phyloP scores from a whole-genome alignment of 2,329 filamentous ascomycete genomes.

The Keithomyces neogunnii region DNA sequence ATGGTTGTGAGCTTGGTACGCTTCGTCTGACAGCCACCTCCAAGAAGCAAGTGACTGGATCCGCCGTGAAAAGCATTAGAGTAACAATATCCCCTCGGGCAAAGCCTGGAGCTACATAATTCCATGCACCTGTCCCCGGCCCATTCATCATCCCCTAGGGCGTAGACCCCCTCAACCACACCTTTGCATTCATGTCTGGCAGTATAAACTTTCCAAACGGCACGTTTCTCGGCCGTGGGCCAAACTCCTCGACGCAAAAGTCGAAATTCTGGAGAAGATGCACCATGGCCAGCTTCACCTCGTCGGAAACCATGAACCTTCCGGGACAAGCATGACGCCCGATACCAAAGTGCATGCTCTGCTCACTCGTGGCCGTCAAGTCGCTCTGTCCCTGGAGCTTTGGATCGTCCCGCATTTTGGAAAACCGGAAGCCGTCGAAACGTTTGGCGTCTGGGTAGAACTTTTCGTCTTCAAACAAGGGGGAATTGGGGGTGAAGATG shows the following conservation, averaged over 20 bases:
- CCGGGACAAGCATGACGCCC: slow-evolving; percentile 11
- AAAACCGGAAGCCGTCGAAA: slow-evolving; percentile 10
- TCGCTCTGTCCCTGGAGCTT: slow-evolving; percentile 2
- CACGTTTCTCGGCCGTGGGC: slow-evolving; percentile 7
- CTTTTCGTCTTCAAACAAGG: slow-evolving; percentile 8
- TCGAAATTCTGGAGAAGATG: slow-evolving; percentile 9
- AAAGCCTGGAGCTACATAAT: too few relatives aligned
- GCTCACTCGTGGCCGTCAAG: slow-evolving; percentile 7
- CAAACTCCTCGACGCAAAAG: slow-evolving; percentile 7
- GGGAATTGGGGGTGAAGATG: slow-evolving; percentile 10
- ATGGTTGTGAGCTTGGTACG: too few relatives aligned
- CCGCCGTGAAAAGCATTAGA: too few relatives aligned
- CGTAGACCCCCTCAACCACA: not conserved
- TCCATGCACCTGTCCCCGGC: too few relatives aligned
- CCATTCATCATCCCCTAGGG: too few relatives aligned
- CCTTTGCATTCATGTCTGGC: not conserved
- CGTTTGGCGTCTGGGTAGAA: slow-evolving; percentile 5
- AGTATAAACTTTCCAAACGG: slow-evolving; percentile 3
- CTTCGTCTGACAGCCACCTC: too few relatives aligned
- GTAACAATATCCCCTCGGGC: too few relatives aligned
- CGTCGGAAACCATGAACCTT: slow-evolving; percentile 10
- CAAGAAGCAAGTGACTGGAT: too few relatives aligned
- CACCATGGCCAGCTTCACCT: slow-evolving; percentile 10
- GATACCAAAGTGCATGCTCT: slow-evolving; percentile 11
- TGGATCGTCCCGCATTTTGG: slow-evolving; percentile 8